Base-by-base conservation (phyloP, 805 yeast genomes). In the Huiozyma naganishii region DNA sequence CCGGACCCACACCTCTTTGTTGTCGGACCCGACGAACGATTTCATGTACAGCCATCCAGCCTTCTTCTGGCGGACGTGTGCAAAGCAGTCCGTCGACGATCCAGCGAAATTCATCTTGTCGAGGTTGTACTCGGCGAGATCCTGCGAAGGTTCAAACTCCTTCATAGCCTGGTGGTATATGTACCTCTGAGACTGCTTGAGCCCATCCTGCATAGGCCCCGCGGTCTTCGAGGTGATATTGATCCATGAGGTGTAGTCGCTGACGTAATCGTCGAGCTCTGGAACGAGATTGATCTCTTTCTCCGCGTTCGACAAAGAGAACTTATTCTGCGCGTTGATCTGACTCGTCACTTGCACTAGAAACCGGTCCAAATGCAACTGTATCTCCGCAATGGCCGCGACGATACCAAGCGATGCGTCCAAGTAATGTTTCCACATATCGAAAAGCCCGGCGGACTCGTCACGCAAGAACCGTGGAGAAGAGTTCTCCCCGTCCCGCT, bases 21-120 rank as follows among this genome's bases (percentile, higher is more conserved):
- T 64, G 10, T 37, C 43, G 13, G 23, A 23, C 1, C 77, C 80
- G 3, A 66, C 68, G 39, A 68, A 63, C 0, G 90, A 79, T 55
- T 82, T 84, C 77, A 89, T 73, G 52, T 74, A 80, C 29, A 89
- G 67, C 84, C 95, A 87, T 5, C 96, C 96, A 57, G 83, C 86
- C 51, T 82, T 84, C 51, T 80, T 87, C 32, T 37, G 45, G 8
- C 41, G 29, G 3, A 32, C 13, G 17, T 32, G 12, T 7, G 13
- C 37, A 32, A 44, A 40, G 32, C 43, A 40, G 41, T 44, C 44
- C 5, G 38, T 9, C 12, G 36, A 32, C 17, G 46, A 44, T n/a
- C n/a, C 17, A 9, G 35, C 23, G 33, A 17, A 41, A 7, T 46
- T 32, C 7, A 27, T 45, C 38, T 58, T 62, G 7, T 29, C 11